These are phyloP conservation scores for Trametes polyzona DNA, from an alignment of 1,284 basidiomycete species.

Conservation along the genomic window DNA sequence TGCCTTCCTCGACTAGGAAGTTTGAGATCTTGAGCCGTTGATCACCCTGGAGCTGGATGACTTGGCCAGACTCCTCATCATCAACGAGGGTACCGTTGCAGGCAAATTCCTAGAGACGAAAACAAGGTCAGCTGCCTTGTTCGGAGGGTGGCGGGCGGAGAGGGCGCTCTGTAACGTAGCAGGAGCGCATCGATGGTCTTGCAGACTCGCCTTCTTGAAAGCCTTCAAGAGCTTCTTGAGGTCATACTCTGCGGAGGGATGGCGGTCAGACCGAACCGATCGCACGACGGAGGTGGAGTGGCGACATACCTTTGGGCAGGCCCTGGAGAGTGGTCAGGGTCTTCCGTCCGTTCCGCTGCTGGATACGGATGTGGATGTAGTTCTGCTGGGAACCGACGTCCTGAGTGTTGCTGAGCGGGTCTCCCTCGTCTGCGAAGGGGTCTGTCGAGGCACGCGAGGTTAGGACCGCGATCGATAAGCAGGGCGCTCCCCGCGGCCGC, in stretches of 20 bases:
- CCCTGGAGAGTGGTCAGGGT: conserved; percentile 98
- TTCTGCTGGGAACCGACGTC: conserved; percentile 84
- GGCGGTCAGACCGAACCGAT: conserved; percentile 10
- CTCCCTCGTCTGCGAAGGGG: conserved; percentile 92
- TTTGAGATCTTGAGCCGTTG: conserved; percentile 90
- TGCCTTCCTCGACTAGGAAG: conserved; percentile 83
- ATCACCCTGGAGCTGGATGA: conserved; percentile 99
- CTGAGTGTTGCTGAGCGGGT: conserved; percentile 73
- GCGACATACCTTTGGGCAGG: conserved; percentile 81
- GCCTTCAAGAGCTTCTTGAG: conserved; percentile 98
- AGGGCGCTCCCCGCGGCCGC: conserved; percentile 6
- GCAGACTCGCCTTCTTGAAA: conserved; percentile 85
- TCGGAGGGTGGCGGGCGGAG: no score
- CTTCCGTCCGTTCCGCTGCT: conserved; percentile 99
- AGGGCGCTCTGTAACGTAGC: neutral
- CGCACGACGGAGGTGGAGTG: neutral
- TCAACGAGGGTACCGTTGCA: conserved; percentile 99
- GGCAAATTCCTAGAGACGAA: conserved; percentile 90
- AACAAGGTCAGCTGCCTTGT: conserved; percentile 14
- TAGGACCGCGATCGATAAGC: conserved; percentile 39
- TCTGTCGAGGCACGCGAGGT: conserved; percentile 49
- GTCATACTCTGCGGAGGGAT: conserved; percentile 78
- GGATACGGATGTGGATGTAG: conserved; percentile 96
- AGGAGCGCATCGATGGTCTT: neutral
- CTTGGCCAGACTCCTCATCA: conserved; percentile 95